These are phyloP conservation scores for Rhamnella rubrinervis DNA, from an alignment of 331 rosid genomes.

Conservation along the genomic window DNA sequence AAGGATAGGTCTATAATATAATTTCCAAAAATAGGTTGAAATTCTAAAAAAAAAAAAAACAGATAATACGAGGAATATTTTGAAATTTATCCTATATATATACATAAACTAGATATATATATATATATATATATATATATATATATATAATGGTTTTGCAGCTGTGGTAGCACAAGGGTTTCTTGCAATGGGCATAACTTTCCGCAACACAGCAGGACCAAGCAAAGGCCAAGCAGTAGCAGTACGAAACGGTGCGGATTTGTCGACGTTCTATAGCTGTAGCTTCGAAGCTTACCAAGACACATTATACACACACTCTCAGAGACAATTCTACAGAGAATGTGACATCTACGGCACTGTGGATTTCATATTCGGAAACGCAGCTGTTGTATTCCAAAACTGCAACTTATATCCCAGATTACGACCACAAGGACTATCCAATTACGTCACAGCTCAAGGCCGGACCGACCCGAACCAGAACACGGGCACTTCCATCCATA, in stretches of 20 bases:
- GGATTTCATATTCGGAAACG: conserved; percentile 47
- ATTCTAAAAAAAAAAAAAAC: no score
- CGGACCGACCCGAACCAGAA: conserved; percentile 41
- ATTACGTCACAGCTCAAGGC: conserved; percentile 44
- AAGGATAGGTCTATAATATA: no score
- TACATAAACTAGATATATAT: no score
- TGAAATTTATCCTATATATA: no score
- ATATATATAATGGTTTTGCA: conserved; percentile 20
- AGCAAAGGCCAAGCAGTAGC: conserved; percentile 76
- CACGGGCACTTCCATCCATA: conserved; percentile 42
- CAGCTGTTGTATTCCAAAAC: conserved; percentile 37
- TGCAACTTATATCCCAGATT: conserved; percentile 30
- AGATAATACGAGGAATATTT: no score
- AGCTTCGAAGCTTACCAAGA: conserved; percentile 81
- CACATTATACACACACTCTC: conserved; percentile 62
- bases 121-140: no score
- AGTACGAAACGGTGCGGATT: conserved; percentile 63
- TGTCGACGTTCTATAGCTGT: conserved; percentile 70
- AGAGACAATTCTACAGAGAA: conserved; percentile 70
- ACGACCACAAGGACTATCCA: conserved; percentile 30
- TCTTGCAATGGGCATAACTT: conserved; percentile 52
- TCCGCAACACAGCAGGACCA: conserved; percentile 81
- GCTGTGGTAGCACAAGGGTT: conserved; percentile 64
- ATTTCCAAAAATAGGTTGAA: no score
- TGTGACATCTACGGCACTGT: conserved; percentile 69